Conservation (phyloP, 1,139 yeast genomes). For the Debaryomyces fabryi region DNA sequence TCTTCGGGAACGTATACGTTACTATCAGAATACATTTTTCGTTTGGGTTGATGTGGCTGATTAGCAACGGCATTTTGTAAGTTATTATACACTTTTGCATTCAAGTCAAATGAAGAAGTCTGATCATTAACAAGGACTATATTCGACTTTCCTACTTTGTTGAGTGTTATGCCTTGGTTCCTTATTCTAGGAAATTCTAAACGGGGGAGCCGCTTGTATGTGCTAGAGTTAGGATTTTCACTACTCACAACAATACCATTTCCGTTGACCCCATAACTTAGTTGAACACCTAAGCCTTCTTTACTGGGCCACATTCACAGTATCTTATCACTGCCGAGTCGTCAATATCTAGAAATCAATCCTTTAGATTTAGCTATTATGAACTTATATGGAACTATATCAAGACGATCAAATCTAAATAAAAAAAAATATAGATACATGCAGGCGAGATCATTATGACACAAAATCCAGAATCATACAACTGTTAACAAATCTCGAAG, state of each 20-base stretch:
- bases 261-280: constrained; percentile 42
- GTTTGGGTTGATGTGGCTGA: constrained; percentile 8
- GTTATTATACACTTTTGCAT: constrained; percentile 17
- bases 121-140: constrained; percentile 13
- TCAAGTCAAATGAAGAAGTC: constrained; percentile 16
- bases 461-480: background rate
- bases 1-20: constrained; percentile 26
- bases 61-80: constrained; percentile 13
- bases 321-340: background rate
- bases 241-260: constrained; percentile 22
- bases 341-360: background rate
- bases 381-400: background rate
- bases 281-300: constrained; percentile 42
- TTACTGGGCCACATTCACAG: constrained; percentile 45
- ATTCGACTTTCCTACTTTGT: constrained; percentile 20
- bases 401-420: background rate
- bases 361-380: background rate
- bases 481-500: background rate
- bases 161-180: constrained; percentile 21
- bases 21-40: constrained; percentile 11
- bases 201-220: constrained; percentile 11
- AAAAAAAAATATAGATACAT: background rate
- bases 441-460: constrained; percentile 2
- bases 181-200: constrained; percentile 30
- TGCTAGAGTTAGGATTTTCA: constrained; percentile 15